Conservation (phyloP, 176 grass and related monocot species). For the Miscanthus lutarioriparius region DNA sequence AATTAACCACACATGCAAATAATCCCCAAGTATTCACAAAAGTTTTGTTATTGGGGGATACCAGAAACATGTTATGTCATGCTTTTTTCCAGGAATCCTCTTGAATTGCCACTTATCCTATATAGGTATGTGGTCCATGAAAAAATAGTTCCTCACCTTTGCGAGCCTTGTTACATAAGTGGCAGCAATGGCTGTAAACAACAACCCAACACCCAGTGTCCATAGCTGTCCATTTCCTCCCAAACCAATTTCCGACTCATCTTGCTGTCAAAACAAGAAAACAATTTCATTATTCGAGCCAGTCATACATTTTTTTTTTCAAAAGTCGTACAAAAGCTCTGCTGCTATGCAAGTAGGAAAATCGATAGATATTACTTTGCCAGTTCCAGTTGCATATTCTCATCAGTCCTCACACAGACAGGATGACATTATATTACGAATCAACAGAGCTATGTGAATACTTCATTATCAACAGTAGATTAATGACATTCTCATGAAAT, state of each 20-base stretch:
- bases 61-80: not conserved
- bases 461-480: not conserved
- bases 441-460: not conserved
- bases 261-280: constrained; percentile 70
- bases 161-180: constrained; percentile 91
- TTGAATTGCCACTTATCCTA: not conserved
- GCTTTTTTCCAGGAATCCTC: not conserved
- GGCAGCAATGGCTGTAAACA: constrained; percentile 86
- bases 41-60: not conserved
- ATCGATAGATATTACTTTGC: not conserved
- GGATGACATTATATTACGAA: not conserved
- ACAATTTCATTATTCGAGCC: not conserved
- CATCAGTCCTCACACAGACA: not conserved
- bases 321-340: not conserved
- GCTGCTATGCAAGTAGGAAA: constrained; percentile 3
- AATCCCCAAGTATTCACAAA: not conserved
- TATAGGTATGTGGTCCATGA: not conserved
- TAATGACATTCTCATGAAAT: not conserved
- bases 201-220: constrained; percentile 74
- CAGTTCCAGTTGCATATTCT: not conserved
- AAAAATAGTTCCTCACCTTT: constrained; percentile 50
- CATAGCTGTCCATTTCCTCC: constrained; percentile 79
- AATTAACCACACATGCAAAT: not conserved
- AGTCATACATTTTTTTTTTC: not conserved
- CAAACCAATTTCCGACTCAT: constrained; percentile 81